phyloP scores from a whole-genome alignment of 2,329 filamentous ascomycete species.

The Alternaria postmessia region DNA sequence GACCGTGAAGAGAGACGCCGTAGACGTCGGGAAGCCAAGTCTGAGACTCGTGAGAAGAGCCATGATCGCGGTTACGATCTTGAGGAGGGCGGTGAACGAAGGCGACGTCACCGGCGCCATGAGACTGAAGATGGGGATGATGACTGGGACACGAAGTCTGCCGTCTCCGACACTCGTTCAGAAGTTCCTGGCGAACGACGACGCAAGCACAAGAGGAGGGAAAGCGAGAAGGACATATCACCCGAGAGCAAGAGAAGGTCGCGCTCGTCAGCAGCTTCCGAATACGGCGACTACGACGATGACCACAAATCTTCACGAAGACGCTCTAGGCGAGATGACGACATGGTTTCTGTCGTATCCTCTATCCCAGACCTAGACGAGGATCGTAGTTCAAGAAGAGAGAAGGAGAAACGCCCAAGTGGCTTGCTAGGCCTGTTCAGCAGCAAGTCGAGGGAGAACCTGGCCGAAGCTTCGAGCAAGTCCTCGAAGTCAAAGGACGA shows the following conservation, averaged over 20 bases:
- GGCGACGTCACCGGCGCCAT: constrained; percentile 46
- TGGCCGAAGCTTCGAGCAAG: constrained; percentile 44
- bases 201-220: constrained; percentile 44
- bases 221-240: constrained; percentile 45
- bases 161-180: constrained; percentile 48
- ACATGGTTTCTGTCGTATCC: constrained; percentile 53
- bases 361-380: constrained; percentile 52
- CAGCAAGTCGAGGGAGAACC: constrained; percentile 54
- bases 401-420: constrained; percentile 56
- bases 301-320: constrained; percentile 50
- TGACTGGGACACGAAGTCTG: constrained; percentile 53
- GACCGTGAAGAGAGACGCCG: constrained; percentile 43
- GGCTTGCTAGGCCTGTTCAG: constrained; percentile 58
- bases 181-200: constrained; percentile 47
- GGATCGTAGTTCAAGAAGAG: constrained; percentile 45
- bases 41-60: constrained; percentile 43
- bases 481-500: constrained; percentile 47
- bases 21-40: constrained; percentile 29
- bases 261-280: constrained; percentile 49
- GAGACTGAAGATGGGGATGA: constrained; percentile 48
- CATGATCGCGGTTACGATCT: constrained; percentile 47
- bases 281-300: constrained; percentile 52
- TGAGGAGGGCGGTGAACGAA: constrained; percentile 40
- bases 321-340: constrained; percentile 55
- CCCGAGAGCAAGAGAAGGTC: constrained; percentile 35